Base-by-base conservation (phyloP, 2,329 filamentous ascomycete genomes). In the Pseudogymnoascus pannorum region DNA sequence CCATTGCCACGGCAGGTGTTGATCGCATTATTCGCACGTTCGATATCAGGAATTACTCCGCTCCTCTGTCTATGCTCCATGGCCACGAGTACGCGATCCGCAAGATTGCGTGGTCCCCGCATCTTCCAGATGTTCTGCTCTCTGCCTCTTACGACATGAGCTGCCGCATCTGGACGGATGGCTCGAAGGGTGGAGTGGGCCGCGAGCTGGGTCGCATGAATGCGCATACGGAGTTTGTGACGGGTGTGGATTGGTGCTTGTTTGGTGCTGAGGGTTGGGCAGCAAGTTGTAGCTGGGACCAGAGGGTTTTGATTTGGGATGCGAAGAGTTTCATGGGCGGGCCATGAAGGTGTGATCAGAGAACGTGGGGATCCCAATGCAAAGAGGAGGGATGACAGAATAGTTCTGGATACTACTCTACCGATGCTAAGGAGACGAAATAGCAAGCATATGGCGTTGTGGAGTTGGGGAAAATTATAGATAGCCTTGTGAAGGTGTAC, bases 141-240 rank as follows among this genome's bases (percentile, higher is more conserved):
- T 94, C 87, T 68, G 93, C 90, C 1, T 94, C 92, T 72, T 99
- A 99, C 74, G 94, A 99, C 75, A 99, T 99, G 94, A 96, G 91
- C 5, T 95, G 94, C 67, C 84, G 94, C 31, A 80, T 97, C 58
- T 99, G 94, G 94, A 91, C 87, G 9, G 94, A 97, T 72, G 89
- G 85, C 66, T 74, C 63, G 29, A 75, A 77, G 4, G 76, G 79
- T 64, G 78, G 78, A 16, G 69, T 72, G 3, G 61, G 63, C 6
- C 57, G 74, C 5, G 61, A 71, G 58, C 42, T 85, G 40, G 91
- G 89, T 1, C 78, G 81, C 22, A 97, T 99, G 92, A 92, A 90
- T 62, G 78, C 86, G 16, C 94, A 99, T 74, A 97, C 93, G 0
- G 94, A 99, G 76, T 99, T 99, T 70, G 92, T 89, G 8, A 96